phyloP scores from a whole-genome alignment of 2,329 filamentous ascomycete species.

The Aspergillus sojae region DNA sequence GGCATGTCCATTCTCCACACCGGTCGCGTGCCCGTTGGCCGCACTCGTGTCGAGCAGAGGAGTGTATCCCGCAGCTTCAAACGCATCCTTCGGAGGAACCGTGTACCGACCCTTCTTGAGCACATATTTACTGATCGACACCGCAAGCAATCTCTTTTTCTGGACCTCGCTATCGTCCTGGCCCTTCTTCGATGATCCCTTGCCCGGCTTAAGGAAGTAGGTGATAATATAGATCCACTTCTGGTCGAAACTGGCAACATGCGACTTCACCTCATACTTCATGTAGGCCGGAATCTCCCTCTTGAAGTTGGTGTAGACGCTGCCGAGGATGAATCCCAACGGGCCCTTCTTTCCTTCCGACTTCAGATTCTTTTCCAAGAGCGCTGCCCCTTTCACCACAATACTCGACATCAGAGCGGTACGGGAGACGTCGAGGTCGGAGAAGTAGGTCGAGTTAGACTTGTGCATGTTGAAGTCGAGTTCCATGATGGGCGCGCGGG shows the following conservation, averaged over 20 bases:
- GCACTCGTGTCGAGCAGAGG: conserved; percentile 50
- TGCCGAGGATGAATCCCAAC: conserved; percentile 67
- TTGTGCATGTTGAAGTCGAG: conserved; percentile 84
- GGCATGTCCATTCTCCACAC: conserved; percentile 21
- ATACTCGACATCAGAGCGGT: conserved; percentile 74
- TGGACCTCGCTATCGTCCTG: conserved; percentile 31
- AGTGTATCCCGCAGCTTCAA: conserved; percentile 70
- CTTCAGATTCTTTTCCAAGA: conserved; percentile 53
- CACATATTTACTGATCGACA: conserved; percentile 74
- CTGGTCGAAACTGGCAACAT: conserved; percentile 70
- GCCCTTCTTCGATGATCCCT: conserved; percentile 21
- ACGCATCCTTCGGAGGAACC: conserved; percentile 73
- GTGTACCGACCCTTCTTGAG: conserved; percentile 78
- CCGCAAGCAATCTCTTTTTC: conserved; percentile 67
- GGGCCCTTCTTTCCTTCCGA: conserved; percentile 51
- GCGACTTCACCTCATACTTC: conserved; percentile 71
- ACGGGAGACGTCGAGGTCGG: conserved; percentile 78
- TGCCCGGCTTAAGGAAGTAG: conserved; percentile 63
- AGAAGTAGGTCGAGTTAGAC: conserved; percentile 79
- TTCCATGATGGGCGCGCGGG: conserved; percentile 69
- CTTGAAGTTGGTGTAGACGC: conserved; percentile 71
- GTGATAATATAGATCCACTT: conserved; percentile 79
- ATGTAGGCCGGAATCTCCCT: conserved; percentile 69
- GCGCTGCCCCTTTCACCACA: conserved; percentile 57
- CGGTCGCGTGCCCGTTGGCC: conserved; percentile 17